Evolutionary conservation across 306 rosid genomes (phyloP).

Genomic region (Carpinus viminea): DNA sequence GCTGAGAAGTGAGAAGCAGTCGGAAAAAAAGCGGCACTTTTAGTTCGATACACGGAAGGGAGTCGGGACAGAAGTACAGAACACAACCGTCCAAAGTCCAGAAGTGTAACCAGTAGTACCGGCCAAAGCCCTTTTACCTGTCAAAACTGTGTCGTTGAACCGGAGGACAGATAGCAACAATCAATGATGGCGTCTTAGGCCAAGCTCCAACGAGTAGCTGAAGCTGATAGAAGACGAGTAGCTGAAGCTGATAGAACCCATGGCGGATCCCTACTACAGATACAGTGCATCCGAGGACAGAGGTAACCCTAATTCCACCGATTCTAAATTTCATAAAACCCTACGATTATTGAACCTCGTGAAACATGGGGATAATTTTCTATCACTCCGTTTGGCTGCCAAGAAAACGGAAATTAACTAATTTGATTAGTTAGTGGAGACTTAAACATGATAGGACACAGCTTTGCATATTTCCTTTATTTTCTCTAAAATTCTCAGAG

Average conservation of each 20-base stretch:
- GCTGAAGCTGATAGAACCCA: constrained; percentile 18
- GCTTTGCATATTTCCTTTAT: not conserved
- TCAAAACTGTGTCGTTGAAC: not conserved
- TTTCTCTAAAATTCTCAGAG: not conserved
- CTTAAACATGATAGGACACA: not conserved
- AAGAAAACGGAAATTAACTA: not conserved
- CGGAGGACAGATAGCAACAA: not conserved
- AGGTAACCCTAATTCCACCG: constrained; percentile 36
- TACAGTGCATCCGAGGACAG: constrained; percentile 38
- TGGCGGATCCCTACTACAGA: constrained; percentile 59
- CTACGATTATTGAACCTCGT: not conserved
- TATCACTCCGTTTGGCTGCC: not conserved
- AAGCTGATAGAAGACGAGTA: not conserved
- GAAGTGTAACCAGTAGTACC: too few species aligned
- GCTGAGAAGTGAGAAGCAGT: too few species aligned
- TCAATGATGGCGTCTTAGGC: not conserved
- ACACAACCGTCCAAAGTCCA: too few species aligned
- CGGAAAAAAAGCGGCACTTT: too few species aligned
- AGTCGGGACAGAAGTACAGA: too few species aligned
- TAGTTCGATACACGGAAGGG: too few species aligned
- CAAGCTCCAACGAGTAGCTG: not conserved
- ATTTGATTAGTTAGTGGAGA: not conserved
- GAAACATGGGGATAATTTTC: not conserved
- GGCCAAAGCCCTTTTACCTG: not conserved
- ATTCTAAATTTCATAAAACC: not conserved